Base-by-base conservation (phyloP, 345 rosid genomes). In the Lepidium africanum region DNA sequence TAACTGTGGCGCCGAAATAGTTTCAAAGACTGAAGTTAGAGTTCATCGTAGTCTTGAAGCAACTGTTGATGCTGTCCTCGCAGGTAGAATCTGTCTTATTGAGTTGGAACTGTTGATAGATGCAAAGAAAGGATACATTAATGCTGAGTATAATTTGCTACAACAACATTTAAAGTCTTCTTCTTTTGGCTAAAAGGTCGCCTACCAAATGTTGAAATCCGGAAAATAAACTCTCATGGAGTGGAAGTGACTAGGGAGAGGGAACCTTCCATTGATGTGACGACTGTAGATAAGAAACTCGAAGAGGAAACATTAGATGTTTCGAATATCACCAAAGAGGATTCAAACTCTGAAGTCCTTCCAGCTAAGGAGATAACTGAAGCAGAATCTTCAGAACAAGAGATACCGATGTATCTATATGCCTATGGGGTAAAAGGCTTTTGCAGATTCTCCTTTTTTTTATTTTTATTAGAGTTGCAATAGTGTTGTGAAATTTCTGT, bases 31-130 rank as follows among this genome's bases (percentile, higher is more conserved):
- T 53, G 91, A 87, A 81, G 76, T 90, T 81, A 87, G 90, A 67
- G 88, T 92, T 79, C 96, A 92, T 85, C 82, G 80, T 61, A 81
- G 88, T 79, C 87, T 92, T 67, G 98, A 90, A 79, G 92, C 86
- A 69, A 88, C 98, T 65, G 96, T 92, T 36, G 96, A 92, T 83
- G 84, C 87, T 35, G 41, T 90, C 79, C 93, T 92, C 50, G 71
- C 89, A 71, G 96, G 96, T 84, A 63, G 30, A 32, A 30, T 70
- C 68, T 65, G 16, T 53, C 37, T 32, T 40, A 35, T 47, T 52
- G 12, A 16, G 33, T 46, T 62, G 3, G 10, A 62, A 48, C n/a
- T 30, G n/a, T n/a, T 13, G 1, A 39, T 17, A 68, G 30, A 30
- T 13, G 52, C 66, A 38, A 40, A 32, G 36, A 49, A 38, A 13